Percentiles rank a stretch among this genome's conserved stretches.
Conservation (phyloP, 108 stramenopile species). For the Skeletonema costatum region DNA sequence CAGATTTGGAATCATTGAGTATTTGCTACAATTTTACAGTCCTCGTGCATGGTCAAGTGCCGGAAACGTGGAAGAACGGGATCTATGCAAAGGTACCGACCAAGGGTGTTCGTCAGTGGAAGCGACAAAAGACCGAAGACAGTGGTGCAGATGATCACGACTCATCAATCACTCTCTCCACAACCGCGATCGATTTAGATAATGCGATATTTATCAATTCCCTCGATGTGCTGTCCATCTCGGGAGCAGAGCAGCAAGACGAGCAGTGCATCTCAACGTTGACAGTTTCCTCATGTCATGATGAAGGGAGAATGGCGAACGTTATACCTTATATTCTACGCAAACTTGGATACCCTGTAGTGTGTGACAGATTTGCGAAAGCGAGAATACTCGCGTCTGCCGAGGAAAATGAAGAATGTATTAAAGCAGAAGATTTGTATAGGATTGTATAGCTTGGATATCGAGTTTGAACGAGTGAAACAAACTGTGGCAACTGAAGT, state of each 20-base stretch:
- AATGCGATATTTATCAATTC: constrained; percentile 16
- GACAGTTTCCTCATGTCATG: constrained; percentile 14
- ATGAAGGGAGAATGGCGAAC: constrained; percentile 35
- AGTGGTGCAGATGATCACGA: neutral
- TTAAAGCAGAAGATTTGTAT: constrained; percentile 69
- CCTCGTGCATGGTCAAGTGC: constrained; percentile 52
- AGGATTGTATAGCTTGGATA: constrained; percentile 43
- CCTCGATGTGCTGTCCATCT: constrained; percentile 6
- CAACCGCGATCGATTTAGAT: constrained; percentile 14
- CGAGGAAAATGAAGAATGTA: constrained; percentile 61
- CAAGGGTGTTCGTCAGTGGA: constrained; percentile 22
- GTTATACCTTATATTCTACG: constrained; percentile 52
- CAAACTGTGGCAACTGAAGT: constrained; percentile 5
- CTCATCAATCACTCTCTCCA: neutral
- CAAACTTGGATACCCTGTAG: constrained; percentile 59
- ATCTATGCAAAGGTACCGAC: constrained; percentile 20
- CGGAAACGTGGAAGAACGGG: constrained; percentile 48
- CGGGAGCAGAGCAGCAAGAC: neutral
- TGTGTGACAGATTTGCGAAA: constrained; percentile 67
- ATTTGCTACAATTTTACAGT: constrained; percentile 44
- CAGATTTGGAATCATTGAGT: neutral
- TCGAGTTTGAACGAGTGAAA: constrained; percentile 12
- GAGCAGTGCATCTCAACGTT: constrained; percentile 22
- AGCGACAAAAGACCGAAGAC: constrained; percentile 40
- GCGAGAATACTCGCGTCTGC: constrained; percentile 49